phyloP scores from a whole-genome alignment of 2,329 filamentous ascomycete species.

The Alternaria incomplexa region DNA sequence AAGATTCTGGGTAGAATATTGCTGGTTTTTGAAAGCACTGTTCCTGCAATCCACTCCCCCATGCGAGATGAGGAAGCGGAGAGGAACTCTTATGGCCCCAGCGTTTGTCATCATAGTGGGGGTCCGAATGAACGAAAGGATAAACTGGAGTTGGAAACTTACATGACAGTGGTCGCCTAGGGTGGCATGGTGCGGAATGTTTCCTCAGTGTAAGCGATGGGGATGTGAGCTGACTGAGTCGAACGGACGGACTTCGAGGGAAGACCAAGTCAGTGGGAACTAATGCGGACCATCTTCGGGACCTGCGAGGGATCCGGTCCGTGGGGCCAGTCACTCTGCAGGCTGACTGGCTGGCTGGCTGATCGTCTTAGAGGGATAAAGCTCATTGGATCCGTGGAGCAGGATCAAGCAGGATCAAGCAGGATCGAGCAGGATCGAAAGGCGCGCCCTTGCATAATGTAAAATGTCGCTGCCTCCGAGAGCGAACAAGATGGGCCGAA shows the following conservation, averaged over 20 bases:
- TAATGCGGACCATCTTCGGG: not conserved
- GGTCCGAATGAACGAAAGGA: not conserved
- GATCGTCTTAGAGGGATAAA: not conserved
- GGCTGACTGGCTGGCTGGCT: not conserved
- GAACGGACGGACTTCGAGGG: not conserved
- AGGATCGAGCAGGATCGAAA: not conserved
- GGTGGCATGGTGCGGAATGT: not conserved
- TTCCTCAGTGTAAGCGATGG: not conserved
- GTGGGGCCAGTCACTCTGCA: not conserved
- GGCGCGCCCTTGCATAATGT: not conserved
- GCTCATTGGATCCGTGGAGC: not conserved
- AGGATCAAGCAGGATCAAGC: not conserved
- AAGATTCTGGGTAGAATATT: constrained; percentile 27
- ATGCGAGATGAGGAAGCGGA: constrained; percentile 2
- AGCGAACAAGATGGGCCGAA: not conserved
- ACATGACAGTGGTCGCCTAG: not conserved
- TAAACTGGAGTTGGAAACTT: not conserved
- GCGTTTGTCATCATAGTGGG: constrained; percentile 38
- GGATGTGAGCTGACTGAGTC: not conserved
- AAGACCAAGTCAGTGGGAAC: not conserved
- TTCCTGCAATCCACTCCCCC: constrained; percentile 22
- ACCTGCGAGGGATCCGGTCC: not conserved
- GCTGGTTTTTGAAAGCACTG: constrained; percentile 31
- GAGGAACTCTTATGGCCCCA: constrained; percentile 44
- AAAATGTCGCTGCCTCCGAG: not conserved